Base-by-base conservation (phyloP, 1,139 yeast species). In the Protomyces arabidopsidicola region DNA sequence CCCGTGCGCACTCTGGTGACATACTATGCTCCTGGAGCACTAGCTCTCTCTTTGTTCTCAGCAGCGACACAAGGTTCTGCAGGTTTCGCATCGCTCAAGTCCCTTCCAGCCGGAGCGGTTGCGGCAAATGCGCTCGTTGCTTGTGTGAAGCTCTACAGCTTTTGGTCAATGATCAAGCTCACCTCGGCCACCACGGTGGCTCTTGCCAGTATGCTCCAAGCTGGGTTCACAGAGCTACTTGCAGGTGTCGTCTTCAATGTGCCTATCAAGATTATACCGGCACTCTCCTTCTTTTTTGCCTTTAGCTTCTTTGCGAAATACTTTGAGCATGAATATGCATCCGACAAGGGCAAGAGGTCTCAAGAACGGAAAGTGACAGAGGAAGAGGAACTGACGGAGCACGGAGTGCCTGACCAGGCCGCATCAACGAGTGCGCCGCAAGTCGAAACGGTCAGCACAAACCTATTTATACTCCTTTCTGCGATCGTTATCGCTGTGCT, bases 261-360 rank as follows among this genome's bases (percentile, higher is more conserved):
- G 8, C 62, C 62, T 3, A 57, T 57, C 18, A 55, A 55, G 2
- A 24, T 57, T 24, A 5, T 51, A 5, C 62, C 48, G 10, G 62
- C 62, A 10, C 14, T 24, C 18, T 50, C 62, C 27, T 57, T 48
- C 52, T 57, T 50, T 18, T 14, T 39, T 38, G 62, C 55, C 5
- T 39, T 57, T 42, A 18, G 31, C 34, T 51, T 55, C 34, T 57
- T 57, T 38, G 62, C 62, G 48, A 57, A 57, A 42, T 57, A 57
- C 16, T 51, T 39, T 18, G 62, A 57, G 51, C n/a, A n/a, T n/a
- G n/a, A n/a, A n/a, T 34, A 39, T 35, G 62, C 50, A 24, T 36
- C 51, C 27, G 55, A 54, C 3, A 42, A 22, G 3, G 62, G 24
- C 34, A n/a, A 34, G 2, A 34, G 51, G 8, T 18, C 50, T 14